Base-by-base conservation (phyloP, 306 rosid species). In the Vigna radiata region DNA sequence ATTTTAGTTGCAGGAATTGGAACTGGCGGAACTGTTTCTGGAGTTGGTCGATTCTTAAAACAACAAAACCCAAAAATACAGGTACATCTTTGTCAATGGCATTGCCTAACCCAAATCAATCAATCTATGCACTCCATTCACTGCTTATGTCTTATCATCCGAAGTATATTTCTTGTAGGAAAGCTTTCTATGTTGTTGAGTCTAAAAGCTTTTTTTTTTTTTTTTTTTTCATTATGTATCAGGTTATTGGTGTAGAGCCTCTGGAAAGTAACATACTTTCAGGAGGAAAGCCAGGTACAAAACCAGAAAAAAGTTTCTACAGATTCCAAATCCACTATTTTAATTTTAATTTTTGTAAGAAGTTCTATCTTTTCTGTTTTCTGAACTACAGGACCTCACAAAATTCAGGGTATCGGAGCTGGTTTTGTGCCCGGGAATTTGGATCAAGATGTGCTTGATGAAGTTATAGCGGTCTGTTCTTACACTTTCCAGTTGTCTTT, bases 341-440 rank as follows among this genome's bases (percentile, higher is more conserved):
- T 61, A 33, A 78, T 41, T 71, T 44, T 64, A 19, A 2, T 41
- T 17, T 44, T 13, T 8, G 33, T 33, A 11, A 23, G 41, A 17
- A 54, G 43, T 87, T 79, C 46, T 65, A 59, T 73, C 61, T 62
- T 74, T 37, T 17, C 79, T 52, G 17, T 25, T 72, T 67, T 58
- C 70, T 55, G 36, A 82, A 85, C 48, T 62, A 60, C 91, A 95
- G 99, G 99, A 77, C 97, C 99, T 76, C 99, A 95, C 90, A 95
- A 95, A 85, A 95, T 95, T 90, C 99, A 95, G 86, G 99, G 99
- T 33, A 90, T 95, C 79, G 99, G 99, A 68, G 99, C 99, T 87
- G 99, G 99, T 77, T 95, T 95, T 87, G 91, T 95, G 62, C 99
- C 97, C 27, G 59, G 96, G 85, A 95, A 95, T 89, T 88, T 90